Evolutionary conservation across 2,329 filamentous ascomycete genomes (phyloP).

Genomic region (Phialemonium atrogriseum): DNA sequence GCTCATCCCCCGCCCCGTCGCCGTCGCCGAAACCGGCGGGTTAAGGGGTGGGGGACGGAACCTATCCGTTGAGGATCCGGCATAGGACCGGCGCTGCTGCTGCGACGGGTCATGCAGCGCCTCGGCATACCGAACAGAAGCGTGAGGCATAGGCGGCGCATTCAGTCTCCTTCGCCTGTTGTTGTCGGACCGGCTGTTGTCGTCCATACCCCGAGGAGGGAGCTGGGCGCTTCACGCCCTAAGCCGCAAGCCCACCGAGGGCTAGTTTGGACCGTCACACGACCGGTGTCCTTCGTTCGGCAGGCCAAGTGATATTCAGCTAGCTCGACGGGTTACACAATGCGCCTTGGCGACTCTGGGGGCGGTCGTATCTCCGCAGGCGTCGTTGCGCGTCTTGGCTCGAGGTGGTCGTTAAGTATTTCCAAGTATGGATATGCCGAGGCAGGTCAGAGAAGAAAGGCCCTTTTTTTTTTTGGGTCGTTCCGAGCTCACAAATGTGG

Average conservation of each 20-base stretch:
- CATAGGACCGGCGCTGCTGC: slow-evolving; percentile 25
- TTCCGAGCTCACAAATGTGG: no score
- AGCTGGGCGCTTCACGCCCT: slow-evolving; percentile 43
- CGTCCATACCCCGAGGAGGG: slow-evolving; percentile 62
- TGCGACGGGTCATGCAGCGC: slow-evolving; percentile 26
- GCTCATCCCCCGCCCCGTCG: slow-evolving; percentile 40
- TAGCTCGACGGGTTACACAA: slow-evolving; percentile 1
- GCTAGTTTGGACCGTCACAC: slow-evolving; percentile 49
- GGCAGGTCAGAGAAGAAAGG: neutral
- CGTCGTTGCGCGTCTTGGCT: no score
- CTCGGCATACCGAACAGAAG: slow-evolving; percentile 22
- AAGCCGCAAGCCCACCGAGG: slow-evolving; percentile 50
- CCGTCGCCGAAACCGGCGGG: slow-evolving; percentile 35
- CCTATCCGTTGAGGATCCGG: slow-evolving; percentile 37
- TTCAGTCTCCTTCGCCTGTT: slow-evolving; percentile 66
- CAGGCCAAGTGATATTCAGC: no score
- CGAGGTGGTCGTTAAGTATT: no score
- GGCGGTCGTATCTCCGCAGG: no score
- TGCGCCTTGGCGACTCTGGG: no score
- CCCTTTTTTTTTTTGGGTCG: no score
- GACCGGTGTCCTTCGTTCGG: slow-evolving; percentile 15
- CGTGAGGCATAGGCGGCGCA: slow-evolving; percentile 59
- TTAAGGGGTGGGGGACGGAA: slow-evolving; percentile 41
- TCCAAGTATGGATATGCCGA: no score
- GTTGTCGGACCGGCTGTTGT: slow-evolving; percentile 64